These are phyloP conservation scores for Tephrocybe sp. DNA, from an alignment of 768 basidiomycete genomes.

Conservation along the genomic window DNA sequence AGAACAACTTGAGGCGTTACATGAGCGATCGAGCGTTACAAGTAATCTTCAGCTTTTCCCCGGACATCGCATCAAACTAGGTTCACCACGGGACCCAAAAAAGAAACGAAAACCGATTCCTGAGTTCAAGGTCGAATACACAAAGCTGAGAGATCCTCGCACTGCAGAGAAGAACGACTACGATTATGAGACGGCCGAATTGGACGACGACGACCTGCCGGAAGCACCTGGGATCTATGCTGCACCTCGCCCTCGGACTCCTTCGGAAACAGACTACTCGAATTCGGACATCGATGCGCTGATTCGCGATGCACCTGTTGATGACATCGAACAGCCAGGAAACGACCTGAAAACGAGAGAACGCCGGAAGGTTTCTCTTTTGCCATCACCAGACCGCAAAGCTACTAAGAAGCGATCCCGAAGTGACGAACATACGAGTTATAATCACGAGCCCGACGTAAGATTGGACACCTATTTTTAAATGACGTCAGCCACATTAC, in stretches of 20 bases:
- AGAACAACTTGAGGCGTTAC: slow-evolving; percentile 41
- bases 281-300: slow-evolving; percentile 45
- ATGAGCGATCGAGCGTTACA: slow-evolving; percentile 42
- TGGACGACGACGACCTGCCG: slow-evolving; percentile 46
- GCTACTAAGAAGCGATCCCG: background rate
- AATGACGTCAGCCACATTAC: too few relatives aligned
- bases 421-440: too few relatives aligned
- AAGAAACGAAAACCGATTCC: slow-evolving; percentile 31
- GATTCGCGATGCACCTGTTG: slow-evolving; percentile 35
- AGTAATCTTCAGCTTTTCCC: slow-evolving; percentile 35
- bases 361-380: too few relatives aligned
- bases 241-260: slow-evolving; percentile 8
- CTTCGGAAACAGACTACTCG: slow-evolving; percentile 38
- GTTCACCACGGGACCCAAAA: slow-evolving; percentile 25
- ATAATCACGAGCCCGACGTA: too few relatives aligned
- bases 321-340: slow-evolving; percentile 10
- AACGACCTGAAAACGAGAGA: background rate
- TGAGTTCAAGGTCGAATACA: slow-evolving; percentile 53
- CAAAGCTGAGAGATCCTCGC: slow-evolving; percentile 33
- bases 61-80: slow-evolving; percentile 48
- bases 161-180: slow-evolving; percentile 15
- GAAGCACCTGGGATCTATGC: slow-evolving; percentile 33
- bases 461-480: too few relatives aligned
- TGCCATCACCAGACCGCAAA: background rate
- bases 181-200: slow-evolving; percentile 21